Conservation (phyloP, 345 rosid species). For the Hibiscus tridactylites region DNA sequence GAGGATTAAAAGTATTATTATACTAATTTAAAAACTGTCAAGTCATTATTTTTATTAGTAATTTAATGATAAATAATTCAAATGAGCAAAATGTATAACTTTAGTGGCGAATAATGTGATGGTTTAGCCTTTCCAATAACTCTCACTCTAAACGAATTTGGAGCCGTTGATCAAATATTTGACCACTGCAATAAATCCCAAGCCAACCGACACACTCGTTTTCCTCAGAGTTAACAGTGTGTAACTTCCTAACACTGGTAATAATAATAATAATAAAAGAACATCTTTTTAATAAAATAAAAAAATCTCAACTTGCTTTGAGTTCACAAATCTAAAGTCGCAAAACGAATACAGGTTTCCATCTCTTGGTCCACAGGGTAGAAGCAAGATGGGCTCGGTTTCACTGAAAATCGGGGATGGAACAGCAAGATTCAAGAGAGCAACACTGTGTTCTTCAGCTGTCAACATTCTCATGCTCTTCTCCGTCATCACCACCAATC, state of each 20-base stretch:
- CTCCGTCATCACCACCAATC: constrained; percentile 82
- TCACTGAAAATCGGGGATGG: constrained; percentile 91
- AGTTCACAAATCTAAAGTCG: too few species aligned
- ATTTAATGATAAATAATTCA: too few species aligned
- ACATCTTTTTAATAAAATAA: background rate
- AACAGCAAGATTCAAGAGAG: constrained; percentile 81
- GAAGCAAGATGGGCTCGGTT: constrained; percentile 65
- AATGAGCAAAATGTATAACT: too few species aligned
- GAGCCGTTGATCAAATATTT: background rate
- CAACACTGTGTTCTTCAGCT: constrained; percentile 67
- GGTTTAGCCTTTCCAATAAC: too few species aligned
- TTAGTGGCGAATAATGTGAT: too few species aligned
- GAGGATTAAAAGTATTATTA: too few species aligned
- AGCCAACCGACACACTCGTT: background rate
- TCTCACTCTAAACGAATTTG: background rate
- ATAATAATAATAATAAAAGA: background rate
- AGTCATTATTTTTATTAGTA: too few species aligned
- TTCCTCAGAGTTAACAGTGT: background rate
- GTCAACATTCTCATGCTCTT: constrained; percentile 85
- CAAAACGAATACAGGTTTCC: background rate
- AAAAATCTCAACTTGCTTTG: background rate
- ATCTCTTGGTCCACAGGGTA: background rate
- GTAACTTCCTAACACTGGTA: background rate
- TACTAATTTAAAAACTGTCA: too few species aligned
- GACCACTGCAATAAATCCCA: background rate